These are phyloP conservation scores for Populus tomentosa DNA, from an alignment of 441 rosid genomes.

Conservation along the genomic window DNA sequence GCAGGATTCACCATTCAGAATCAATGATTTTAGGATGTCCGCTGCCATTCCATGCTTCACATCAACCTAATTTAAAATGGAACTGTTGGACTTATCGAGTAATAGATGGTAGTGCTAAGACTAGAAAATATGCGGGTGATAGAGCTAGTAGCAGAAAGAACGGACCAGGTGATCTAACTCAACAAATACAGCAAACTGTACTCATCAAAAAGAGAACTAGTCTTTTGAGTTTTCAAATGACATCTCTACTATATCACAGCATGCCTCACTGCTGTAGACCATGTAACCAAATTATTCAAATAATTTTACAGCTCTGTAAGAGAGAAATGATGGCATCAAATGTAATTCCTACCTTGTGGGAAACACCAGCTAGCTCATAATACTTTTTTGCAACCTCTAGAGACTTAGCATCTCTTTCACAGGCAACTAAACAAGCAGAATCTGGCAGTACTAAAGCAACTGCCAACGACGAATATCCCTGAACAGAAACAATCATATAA, in stretches of 20 bases:
- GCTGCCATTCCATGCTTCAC: constrained; percentile 74
- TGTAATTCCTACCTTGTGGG: constrained; percentile 47
- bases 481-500: constrained; percentile 4
- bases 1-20: constrained; percentile 67
- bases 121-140: constrained; percentile 5
- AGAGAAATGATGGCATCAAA: neutral
- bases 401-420: constrained; percentile 74
- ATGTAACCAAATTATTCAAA: neutral
- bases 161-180: neutral
- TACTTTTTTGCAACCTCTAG: constrained; percentile 76
- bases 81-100: constrained; percentile 14
- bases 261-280: neutral
- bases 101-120: neutral
- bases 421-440: constrained; percentile 77
- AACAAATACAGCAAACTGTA: neutral
- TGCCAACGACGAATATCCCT: constrained; percentile 95
- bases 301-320: neutral
- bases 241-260: neutral
- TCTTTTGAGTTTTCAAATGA: neutral
- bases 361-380: constrained; percentile 72
- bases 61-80: constrained; percentile 42
- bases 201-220: neutral
- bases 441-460: constrained; percentile 75
- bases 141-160: neutral
- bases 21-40: constrained; percentile 55